A percentile compares a stretch with the other conserved stretches of the same genome.
These are phyloP conservation scores for Fusarium stilboides DNA, from an alignment of 2,329 filamentous ascomycete species.

Conservation along the genomic window DNA sequence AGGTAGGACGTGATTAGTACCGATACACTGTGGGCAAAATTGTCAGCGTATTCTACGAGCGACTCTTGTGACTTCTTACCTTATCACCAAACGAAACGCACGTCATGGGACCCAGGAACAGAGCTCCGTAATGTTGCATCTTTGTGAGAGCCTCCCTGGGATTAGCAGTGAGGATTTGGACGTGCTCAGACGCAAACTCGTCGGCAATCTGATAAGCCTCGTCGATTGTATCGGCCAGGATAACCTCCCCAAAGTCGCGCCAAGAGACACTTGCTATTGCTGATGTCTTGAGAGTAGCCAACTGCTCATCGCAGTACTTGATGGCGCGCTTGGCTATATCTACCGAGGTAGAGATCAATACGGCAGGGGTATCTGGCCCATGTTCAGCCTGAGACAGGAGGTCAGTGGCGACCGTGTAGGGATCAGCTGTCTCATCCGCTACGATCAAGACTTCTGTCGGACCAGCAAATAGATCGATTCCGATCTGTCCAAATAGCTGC, in stretches of 20 bases:
- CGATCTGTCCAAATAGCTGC: not conserved
- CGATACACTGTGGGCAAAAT: not conserved
- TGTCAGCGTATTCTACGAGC: not conserved
- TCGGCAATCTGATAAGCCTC: conserved; percentile 7
- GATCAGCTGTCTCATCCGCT: conserved; percentile 3
- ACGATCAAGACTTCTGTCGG: conserved; percentile 10
- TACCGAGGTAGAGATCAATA: conserved; percentile 1
- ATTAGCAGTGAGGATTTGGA: not conserved
- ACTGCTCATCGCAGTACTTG: not conserved
- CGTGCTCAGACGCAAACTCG: conserved; percentile 10
- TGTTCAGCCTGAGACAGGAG: conserved; percentile 14
- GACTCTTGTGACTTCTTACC: not conserved
- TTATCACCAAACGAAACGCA: conserved; percentile 1
- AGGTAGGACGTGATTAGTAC: not conserved
- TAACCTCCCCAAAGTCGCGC: not conserved
- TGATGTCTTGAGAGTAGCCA: not conserved
- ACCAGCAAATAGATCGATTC: not conserved
- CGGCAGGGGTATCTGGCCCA: conserved; percentile 3
- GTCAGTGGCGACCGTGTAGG: not conserved
- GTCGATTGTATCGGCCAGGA: not conserved
- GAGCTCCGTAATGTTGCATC: conserved; percentile 5
- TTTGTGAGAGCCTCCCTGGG: not conserved
- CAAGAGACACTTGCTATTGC: not conserved
- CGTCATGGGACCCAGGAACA: not conserved
- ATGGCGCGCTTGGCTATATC: not conserved